Percentiles rank a stretch among this genome's conserved stretches.
Conservation (phyloP, 169 alveolate genomes). For the Plasmodium sp. region DNA sequence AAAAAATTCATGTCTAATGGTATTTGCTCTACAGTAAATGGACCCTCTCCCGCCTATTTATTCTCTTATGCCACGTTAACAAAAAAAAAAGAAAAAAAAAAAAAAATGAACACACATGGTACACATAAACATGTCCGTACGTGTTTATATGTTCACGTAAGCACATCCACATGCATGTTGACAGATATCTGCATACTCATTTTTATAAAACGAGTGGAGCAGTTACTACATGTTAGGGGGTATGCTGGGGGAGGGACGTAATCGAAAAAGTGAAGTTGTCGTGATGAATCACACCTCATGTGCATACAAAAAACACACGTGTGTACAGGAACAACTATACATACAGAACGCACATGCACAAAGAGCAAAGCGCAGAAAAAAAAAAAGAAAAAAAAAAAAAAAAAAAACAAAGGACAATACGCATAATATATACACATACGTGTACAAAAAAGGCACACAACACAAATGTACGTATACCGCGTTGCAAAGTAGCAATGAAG, state of each 20-base stretch:
- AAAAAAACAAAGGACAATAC: not conserved
- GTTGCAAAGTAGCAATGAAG: not conserved
- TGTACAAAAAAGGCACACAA: not conserved
- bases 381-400: not conserved
- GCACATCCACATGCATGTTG: not conserved
- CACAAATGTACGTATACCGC: not conserved
- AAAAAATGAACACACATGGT: not conserved
- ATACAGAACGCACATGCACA: not conserved
- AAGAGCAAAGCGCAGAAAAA: not conserved
- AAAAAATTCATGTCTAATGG: slow-evolving; percentile 10
- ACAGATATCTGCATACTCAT: not conserved
- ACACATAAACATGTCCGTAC: not conserved
- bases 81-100: not conserved
- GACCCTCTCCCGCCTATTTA: not conserved
- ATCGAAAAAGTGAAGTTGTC: not conserved
- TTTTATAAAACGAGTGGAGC: not conserved
- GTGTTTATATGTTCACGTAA: not conserved
- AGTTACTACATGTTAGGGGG: not conserved
- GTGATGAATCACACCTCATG: not conserved
- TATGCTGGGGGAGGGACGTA: not conserved
- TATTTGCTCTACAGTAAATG: not conserved
- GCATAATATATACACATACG: not conserved
- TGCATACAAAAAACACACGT: not conserved
- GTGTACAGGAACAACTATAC: not conserved
- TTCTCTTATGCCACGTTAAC: slow-evolving; percentile 1